Evolutionary conservation across 2,329 filamentous ascomycete species (phyloP), one percentile per base, ranked within the genome.

Genomic region (Didymosphaeria variabile): DNA sequence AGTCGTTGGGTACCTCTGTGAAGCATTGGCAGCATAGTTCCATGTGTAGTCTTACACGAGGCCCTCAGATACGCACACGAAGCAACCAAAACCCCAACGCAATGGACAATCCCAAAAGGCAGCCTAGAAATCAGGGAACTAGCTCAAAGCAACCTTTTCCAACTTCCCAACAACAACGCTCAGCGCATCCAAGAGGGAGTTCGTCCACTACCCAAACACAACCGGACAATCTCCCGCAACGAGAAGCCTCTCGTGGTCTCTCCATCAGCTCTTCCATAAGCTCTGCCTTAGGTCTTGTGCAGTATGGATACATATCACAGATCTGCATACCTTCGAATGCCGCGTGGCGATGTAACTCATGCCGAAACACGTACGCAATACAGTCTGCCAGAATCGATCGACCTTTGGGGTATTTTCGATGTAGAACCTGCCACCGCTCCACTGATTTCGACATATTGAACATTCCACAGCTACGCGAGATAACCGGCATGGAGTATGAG

Each of bases 291-390:
- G 15, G 2, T 17, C 45, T 21, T 10, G 40, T 29, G 26, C 45
- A 23, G 10, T 21, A 13, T 10, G 26, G 12, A 29, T 47, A 47
- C 45, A 9, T 15, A 17, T 47, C 45, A 29, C 45, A 29, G 26
- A 31, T 47, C 21, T 29, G 21, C 21, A 47, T 47, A 47, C 45
- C 45, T 47, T 47, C 45, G 5, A 26, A 47, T 17, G 45, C 45
- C 26, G 26, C 26, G 23, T 47, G 45, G 45, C 19, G 45, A 3
- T 47, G 45, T 29, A 47, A 29, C 23, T 31, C 8, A 8, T 47
- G 45, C 17, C 26, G 23, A 19, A 47, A 47, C 23, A 29, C 26
- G 2, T 47, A 47, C 23, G 10, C 45, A 29, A 31, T 47, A 47
- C 21, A 47, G 12, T 29, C 15, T 29, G 45, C 45, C 15, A 8